These are phyloP conservation scores for Penicillium janthinellum DNA, from an alignment of 2,329 filamentous ascomycete species.

Conservation along the genomic window DNA sequence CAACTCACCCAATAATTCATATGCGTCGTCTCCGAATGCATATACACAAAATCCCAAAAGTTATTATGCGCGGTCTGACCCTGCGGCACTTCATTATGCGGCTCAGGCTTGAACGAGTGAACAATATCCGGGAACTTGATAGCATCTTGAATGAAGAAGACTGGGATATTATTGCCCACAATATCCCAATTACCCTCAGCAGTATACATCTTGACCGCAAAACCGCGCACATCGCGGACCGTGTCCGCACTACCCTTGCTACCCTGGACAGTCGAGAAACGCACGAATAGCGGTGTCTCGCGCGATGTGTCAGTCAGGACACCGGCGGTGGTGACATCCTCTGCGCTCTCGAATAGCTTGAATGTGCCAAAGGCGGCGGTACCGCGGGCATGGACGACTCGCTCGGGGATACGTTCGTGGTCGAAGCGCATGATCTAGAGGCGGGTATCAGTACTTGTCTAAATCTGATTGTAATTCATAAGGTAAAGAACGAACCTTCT, in stretches of 20 bases:
- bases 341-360: slow-evolving; percentile 64
- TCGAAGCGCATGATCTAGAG: slow-evolving; percentile 65
- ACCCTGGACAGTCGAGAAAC: slow-evolving; percentile 78
- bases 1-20: slow-evolving; percentile 37
- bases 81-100: slow-evolving; percentile 51
- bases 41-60: slow-evolving; percentile 49
- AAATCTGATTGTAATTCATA: no score
- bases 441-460: background rate
- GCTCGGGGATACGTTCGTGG: slow-evolving; percentile 69
- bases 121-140: slow-evolving; percentile 46
- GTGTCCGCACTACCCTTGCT: slow-evolving; percentile 77
- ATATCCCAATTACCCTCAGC: slow-evolving; percentile 71
- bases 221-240: slow-evolving; percentile 79
- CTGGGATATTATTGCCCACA: slow-evolving; percentile 46
- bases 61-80: slow-evolving; percentile 55
- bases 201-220: slow-evolving; percentile 77
- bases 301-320: slow-evolving; percentile 69
- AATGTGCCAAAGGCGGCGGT: slow-evolving; percentile 68
- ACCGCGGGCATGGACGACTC: slow-evolving; percentile 68
- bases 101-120: slow-evolving; percentile 45
- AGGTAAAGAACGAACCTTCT: slow-evolving; percentile 60
- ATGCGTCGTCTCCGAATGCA: slow-evolving; percentile 38
- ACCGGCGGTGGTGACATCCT: slow-evolving; percentile 64
- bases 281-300: slow-evolving; percentile 66
- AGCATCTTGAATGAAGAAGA: slow-evolving; percentile 48